Base-by-base conservation (phyloP, 495 filamentous ascomycete species). In the Coniosporium apollinis region DNA sequence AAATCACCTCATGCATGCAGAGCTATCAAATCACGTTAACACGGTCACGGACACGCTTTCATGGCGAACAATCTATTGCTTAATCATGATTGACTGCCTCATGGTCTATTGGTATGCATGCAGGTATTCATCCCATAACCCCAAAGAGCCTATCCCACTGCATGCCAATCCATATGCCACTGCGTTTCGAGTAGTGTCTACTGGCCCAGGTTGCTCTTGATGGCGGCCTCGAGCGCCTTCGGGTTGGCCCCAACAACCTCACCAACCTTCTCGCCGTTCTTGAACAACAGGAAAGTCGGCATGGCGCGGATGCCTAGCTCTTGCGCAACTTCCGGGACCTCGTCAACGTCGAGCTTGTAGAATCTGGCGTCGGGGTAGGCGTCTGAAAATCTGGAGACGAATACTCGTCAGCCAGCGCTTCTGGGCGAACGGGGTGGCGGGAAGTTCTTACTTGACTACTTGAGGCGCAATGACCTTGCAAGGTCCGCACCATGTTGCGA, bases 281-380 rank as follows among this genome's bases (percentile, higher is more conserved):
- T 84, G 70, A 85, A 94, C 46, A 91, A 56, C 15, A 74, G 39
- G 64, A 97, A 94, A 9, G 87, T 94, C 37, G 89, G 89, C 89
- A 97, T 96, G 49, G 89, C 85, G 47, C 81, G 77, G 61, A 97
- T 70, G 43, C 72, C 73, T 37, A 89, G 72, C 50, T 91, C 72
- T 47, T 76, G 67, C 22, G 81, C 77, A 11, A 93, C 73, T 1
- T 79, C 70, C 38, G 74, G 57, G 19, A 87, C 61, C 41, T 79
- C 62, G 57, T 97, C 89, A 42, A 96, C 85, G 60, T 96, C 85
- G 53, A 97, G 57, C 70, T 94, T 92, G 71, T 70, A 77, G 64
- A 94, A 94, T 50, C 69, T 64, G 46, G 72, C 67, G 37, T 60
- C 49, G 41, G 64, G 29, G 58, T 66, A 65, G 14, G 53, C 44